Evolutionary conservation across 164 flowering plant species (phyloP).

Genomic region (Protea cynaroides): DNA sequence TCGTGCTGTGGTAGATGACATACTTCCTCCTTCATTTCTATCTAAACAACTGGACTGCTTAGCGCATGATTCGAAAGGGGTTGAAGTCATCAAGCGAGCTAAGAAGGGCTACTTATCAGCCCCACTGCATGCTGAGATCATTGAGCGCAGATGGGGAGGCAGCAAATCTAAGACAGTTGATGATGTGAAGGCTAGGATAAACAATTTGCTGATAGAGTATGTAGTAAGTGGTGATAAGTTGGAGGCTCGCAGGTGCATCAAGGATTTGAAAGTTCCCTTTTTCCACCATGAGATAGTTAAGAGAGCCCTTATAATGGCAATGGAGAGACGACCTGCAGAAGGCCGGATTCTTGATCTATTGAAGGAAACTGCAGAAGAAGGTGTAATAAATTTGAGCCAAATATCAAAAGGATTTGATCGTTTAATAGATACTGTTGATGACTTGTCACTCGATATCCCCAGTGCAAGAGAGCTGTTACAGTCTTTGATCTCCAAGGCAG

Average conservation of each 20-base stretch:
- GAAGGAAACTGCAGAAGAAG: constrained; percentile 59
- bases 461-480: constrained; percentile 48
- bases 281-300: constrained; percentile 84
- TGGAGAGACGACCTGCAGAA: constrained; percentile 59
- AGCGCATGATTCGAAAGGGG: constrained; percentile 47
- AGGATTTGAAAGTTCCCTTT: constrained; percentile 67
- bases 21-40: constrained; percentile 77
- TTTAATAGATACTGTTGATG: constrained; percentile 63
- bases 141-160: constrained; percentile 76
- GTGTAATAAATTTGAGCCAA: constrained; percentile 69
- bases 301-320: constrained; percentile 57
- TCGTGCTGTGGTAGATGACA: constrained; percentile 82
- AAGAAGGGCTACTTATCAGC: constrained; percentile 69
- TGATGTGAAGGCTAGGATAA: constrained; percentile 55
- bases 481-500: constrained; percentile 66
- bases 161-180: constrained; percentile 62
- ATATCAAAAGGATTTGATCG: constrained; percentile 63
- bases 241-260: constrained; percentile 78
- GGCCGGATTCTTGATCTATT: constrained; percentile 46
- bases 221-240: constrained; percentile 57
- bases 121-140: constrained; percentile 68
- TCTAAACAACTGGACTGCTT: constrained; percentile 36
- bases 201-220: constrained; percentile 53
- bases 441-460: constrained; percentile 69
- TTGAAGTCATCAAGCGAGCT: constrained; percentile 52